A percentile compares a stretch with the other conserved stretches of the same genome.
phyloP scores from a whole-genome alignment of 2,329 filamentous ascomycete genomes.

The Colletotrichum orchidophilum region DNA sequence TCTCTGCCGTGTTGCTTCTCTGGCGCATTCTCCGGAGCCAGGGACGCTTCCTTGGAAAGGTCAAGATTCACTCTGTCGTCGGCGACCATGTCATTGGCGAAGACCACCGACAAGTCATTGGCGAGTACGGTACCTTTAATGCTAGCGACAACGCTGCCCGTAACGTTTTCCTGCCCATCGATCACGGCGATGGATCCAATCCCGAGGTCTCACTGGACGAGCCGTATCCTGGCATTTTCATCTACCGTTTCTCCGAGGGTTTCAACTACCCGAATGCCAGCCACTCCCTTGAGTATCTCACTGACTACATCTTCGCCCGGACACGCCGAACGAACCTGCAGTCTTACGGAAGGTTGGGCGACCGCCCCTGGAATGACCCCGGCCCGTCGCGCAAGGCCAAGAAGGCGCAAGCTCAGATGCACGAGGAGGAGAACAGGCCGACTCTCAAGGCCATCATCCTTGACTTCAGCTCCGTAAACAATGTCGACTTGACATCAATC shows the following conservation, averaged over 20 bases:
- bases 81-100: conserved; percentile 77
- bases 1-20: conserved; percentile 81
- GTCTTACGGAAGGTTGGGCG: conserved; percentile 71
- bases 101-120: conserved; percentile 56
- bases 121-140: conserved; percentile 68
- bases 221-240: conserved; percentile 92
- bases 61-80: conserved; percentile 85
- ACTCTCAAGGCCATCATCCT: conserved; percentile 89
- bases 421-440: conserved; percentile 63
- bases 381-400: conserved; percentile 69
- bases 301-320: conserved; percentile 71
- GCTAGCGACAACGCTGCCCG: conserved; percentile 61
- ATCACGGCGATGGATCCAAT: conserved; percentile 91
- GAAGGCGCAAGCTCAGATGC: conserved; percentile 46
- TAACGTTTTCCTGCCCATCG: conserved; percentile 87
- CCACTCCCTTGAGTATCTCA: conserved; percentile 84
- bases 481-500: conserved; percentile 91
- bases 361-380: conserved; percentile 95
- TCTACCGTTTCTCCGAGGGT: conserved; percentile 93
- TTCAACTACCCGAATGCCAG: conserved; percentile 97
- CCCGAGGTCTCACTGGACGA: conserved; percentile 81
- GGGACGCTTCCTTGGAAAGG: conserved; percentile 84
- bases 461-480: conserved; percentile 93
- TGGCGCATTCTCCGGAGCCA: conserved; percentile 85
- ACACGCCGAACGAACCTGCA: conserved; percentile 81